Evolutionary conservation across 1,139 yeast species (phyloP).

Genomic region (Hansenula sp.): DNA sequence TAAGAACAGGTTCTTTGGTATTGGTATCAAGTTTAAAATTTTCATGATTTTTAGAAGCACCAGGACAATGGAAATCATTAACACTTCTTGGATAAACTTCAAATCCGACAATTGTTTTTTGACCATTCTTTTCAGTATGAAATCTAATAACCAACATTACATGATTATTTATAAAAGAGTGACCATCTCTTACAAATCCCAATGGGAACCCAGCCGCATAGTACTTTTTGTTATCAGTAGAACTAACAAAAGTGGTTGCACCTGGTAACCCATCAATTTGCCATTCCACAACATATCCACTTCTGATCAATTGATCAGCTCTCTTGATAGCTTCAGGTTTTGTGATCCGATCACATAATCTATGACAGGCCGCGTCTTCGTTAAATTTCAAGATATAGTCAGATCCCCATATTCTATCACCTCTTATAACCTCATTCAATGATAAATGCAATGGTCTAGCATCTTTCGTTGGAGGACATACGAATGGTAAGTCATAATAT

Average conservation of each 20-base stretch:
- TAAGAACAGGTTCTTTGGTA: slow-evolving; percentile 31
- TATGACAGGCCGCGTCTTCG: slow-evolving; percentile 57
- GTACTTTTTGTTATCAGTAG: slow-evolving; percentile 56
- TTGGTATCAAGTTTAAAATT: slow-evolving; percentile 45
- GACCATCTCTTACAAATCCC: slow-evolving; percentile 60
- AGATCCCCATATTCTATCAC: slow-evolving; percentile 77
- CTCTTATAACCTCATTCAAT: slow-evolving; percentile 72
- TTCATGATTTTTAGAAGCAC: slow-evolving; percentile 53
- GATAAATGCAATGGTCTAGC: slow-evolving; percentile 63
- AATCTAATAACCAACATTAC: slow-evolving; percentile 76
- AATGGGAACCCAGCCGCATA: slow-evolving; percentile 87
- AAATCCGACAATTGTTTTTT: slow-evolving; percentile 74
- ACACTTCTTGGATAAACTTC: slow-evolving; percentile 89
- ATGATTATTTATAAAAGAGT: slow-evolving; percentile 69
- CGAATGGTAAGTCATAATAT: slow-evolving; percentile 74
- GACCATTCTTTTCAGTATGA: slow-evolving; percentile 48
- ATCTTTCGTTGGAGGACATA: slow-evolving; percentile 61
- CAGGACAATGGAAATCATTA: slow-evolving; percentile 62
- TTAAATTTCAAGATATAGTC: slow-evolving; percentile 62
- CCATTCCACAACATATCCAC: slow-evolving; percentile 84
- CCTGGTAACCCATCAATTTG: slow-evolving; percentile 81
- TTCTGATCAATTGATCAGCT: slow-evolving; percentile 58
- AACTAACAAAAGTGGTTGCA: slow-evolving; percentile 76
- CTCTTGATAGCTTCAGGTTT: slow-evolving; percentile 43
- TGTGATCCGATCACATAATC: slow-evolving; percentile 63